Percentiles rank a stretch among this genome's conserved stretches.
These are phyloP conservation scores for Brassica cretica DNA, from an alignment of 345 rosid genomes.

Conservation along the genomic window DNA sequence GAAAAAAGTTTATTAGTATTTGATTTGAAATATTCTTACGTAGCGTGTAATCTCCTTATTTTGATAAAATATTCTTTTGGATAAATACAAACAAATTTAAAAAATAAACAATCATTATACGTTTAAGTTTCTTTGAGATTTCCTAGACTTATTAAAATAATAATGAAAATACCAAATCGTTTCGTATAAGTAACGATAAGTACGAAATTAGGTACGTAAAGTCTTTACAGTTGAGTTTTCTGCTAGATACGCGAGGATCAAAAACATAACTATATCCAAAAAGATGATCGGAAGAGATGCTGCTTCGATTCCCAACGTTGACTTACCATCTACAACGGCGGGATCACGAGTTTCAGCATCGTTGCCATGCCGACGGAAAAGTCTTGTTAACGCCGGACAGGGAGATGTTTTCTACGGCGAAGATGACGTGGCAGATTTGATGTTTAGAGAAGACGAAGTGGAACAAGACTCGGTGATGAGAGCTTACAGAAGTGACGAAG, in stretches of 20 bases:
- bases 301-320: neutral
- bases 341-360: conserved; percentile 14
- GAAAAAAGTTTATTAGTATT: neutral
- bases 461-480: conserved; percentile 34
- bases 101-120: conserved; percentile 12
- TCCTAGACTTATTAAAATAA: neutral
- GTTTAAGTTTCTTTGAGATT: neutral
- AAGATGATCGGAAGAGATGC: conserved; percentile 15
- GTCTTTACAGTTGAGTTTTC: neutral
- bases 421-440: conserved; percentile 28
- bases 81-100: neutral
- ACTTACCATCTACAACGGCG: neutral
- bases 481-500: conserved; percentile 38
- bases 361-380: conserved; percentile 8
- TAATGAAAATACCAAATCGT: neutral
- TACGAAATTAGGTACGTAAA: conserved; percentile 23
- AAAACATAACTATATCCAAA: neutral
- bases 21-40: neutral
- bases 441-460: conserved; percentile 36
- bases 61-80: neutral
- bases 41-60: neutral
- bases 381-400: neutral
- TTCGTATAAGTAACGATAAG: conserved; percentile 27
- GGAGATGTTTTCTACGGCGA: conserved; percentile 30
- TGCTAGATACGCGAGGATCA: neutral